Conservation (phyloP, 257 asterid species). For the Echites panduratus region DNA sequence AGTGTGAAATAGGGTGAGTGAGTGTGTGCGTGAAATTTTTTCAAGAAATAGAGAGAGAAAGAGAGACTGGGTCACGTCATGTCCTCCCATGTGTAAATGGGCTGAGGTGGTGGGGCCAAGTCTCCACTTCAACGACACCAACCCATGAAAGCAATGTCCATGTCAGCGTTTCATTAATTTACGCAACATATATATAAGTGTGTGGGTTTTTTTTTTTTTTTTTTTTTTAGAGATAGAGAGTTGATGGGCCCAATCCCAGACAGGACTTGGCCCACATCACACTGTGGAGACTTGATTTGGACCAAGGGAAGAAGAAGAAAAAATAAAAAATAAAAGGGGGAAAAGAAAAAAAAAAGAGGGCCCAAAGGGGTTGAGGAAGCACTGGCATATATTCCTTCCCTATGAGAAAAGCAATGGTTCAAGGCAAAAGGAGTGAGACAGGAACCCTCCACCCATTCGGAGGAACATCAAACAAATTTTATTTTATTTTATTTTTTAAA, state of each 20-base stretch:
- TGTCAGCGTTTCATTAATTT: slow-evolving; percentile 41
- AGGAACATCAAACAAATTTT: slow-evolving; percentile 4
- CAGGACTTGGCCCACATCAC: slow-evolving; percentile 32
- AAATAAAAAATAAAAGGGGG: too few relatives aligned
- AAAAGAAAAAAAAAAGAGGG: neutral
- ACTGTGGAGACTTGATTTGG: slow-evolving; percentile 18
- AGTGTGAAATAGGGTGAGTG: neutral
- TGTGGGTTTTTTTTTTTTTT: too few relatives aligned
- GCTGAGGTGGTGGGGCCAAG: slow-evolving; percentile 54
- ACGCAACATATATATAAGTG: slow-evolving; percentile 50
- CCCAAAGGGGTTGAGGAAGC: slow-evolving; percentile 26
- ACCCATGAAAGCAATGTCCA: slow-evolving; percentile 60
- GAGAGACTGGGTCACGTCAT: slow-evolving; percentile 14
- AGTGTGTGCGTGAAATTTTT: too few relatives aligned
- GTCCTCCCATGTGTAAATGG: slow-evolving; percentile 43
- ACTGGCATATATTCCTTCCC: slow-evolving; percentile 46
- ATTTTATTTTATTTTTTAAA: too few relatives aligned
- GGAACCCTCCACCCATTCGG: slow-evolving; percentile 50
- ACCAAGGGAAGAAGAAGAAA: neutral
- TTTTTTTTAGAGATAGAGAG: too few relatives aligned
- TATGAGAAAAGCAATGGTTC: slow-evolving; percentile 50
- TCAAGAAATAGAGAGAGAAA: neutral
- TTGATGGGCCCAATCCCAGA: slow-evolving; percentile 29
- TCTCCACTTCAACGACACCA: slow-evolving; percentile 56
- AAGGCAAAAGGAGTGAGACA: slow-evolving; percentile 34